These are phyloP conservation scores for Diaporthe destruens DNA, from an alignment of 2,329 filamentous ascomycete species.

Conservation along the genomic window DNA sequence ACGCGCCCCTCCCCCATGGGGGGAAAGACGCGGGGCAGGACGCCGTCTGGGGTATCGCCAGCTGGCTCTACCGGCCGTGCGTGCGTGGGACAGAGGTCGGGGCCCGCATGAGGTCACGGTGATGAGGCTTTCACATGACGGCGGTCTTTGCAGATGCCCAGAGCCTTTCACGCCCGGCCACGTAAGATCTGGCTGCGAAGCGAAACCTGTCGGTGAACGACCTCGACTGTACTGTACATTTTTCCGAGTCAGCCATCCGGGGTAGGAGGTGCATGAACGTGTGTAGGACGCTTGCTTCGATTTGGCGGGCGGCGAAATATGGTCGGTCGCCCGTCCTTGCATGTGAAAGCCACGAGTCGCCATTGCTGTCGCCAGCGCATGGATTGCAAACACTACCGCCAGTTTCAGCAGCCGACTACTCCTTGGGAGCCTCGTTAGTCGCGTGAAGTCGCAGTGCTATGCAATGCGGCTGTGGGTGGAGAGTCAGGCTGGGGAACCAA, in stretches of 20 bases:
- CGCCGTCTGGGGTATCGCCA: constrained; percentile 11
- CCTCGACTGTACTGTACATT: constrained; percentile 12
- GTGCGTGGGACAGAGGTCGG: not conserved
- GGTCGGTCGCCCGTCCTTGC: not conserved
- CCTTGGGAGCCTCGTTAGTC: constrained; percentile 24
- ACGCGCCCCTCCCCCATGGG: constrained; percentile 9
- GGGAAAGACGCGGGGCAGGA: constrained; percentile 15
- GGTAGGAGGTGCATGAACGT: constrained; percentile 22
- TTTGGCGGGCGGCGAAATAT: not conserved
- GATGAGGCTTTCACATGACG: constrained; percentile 27
- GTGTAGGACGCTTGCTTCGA: constrained; percentile 14
- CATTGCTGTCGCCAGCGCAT: constrained; percentile 2
- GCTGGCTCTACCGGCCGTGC: constrained; percentile 18
- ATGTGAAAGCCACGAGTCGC: constrained; percentile 25
- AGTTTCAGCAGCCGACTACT: constrained; percentile 23
- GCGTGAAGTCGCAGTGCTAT: constrained; percentile 21
- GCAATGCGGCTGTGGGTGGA: constrained; percentile 22
- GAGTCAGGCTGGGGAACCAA: constrained; percentile 16
- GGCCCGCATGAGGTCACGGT: constrained; percentile 21
- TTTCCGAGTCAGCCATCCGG: constrained; percentile 24
- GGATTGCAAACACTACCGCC: constrained; percentile 2
- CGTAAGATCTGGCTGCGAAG: constrained; percentile 13
- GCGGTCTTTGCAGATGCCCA: not conserved
- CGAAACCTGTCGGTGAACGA: constrained; percentile 24
- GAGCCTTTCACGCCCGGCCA: constrained; percentile 30